A percentile compares a stretch with the other conserved stretches of the same genome.
phyloP scores from a whole-genome alignment of 2,329 filamentous ascomycete species.

The Cladosporium halotolerans region DNA sequence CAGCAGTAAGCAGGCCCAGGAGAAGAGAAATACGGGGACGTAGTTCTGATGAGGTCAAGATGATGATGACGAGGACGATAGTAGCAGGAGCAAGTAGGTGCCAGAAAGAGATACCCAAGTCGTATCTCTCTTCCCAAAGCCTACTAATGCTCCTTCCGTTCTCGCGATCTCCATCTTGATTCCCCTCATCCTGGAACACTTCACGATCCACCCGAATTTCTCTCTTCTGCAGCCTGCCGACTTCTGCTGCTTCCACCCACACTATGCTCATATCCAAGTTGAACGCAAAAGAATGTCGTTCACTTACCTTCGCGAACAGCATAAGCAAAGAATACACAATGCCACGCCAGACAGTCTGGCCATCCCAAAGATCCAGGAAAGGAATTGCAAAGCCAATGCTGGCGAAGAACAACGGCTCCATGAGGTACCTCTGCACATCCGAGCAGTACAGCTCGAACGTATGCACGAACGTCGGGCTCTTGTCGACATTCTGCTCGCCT shows the following conservation, averaged over 20 bases:
- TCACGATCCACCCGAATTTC: neutral
- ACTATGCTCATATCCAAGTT: neutral
- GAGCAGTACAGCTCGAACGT: conserved; percentile 37
- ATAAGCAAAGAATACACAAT: conserved; percentile 26
- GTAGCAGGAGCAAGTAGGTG: too few relatives aligned
- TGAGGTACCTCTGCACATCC: conserved; percentile 36
- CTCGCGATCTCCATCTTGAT: too few relatives aligned
- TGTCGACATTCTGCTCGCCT: conserved; percentile 24
- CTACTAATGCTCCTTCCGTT: too few relatives aligned
- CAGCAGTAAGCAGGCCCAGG: too few relatives aligned
- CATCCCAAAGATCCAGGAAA: conserved; percentile 26
- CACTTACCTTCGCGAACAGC: conserved; percentile 18
- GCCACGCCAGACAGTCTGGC: conserved; percentile 26
- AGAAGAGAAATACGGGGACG: too few relatives aligned
- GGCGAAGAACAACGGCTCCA: conserved; percentile 29
- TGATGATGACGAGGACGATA: too few relatives aligned
- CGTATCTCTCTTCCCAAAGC: too few relatives aligned
- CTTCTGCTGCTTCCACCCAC: neutral
- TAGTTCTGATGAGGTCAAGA: too few relatives aligned
- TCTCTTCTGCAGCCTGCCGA: neutral
- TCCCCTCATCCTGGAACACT: neutral
- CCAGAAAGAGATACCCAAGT: too few relatives aligned
- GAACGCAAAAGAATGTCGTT: neutral
- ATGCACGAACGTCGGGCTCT: conserved; percentile 27
- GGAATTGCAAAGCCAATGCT: conserved; percentile 29